Conservation (phyloP, 768 basidiomycete species). For the Suillus variegatus region DNA sequence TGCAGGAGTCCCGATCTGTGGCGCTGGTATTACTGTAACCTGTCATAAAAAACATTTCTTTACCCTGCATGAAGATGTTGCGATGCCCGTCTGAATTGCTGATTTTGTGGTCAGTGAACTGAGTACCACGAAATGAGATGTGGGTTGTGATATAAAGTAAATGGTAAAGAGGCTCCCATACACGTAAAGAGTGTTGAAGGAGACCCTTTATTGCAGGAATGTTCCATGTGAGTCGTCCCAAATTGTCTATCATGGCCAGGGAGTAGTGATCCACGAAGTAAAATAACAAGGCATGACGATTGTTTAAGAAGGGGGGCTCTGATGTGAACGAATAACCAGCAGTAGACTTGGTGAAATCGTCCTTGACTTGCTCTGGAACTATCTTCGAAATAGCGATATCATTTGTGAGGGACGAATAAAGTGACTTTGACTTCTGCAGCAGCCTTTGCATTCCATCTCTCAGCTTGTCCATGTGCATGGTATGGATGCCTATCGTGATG, state of each 20-base stretch:
- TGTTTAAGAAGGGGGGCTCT: background rate
- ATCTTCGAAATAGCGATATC: background rate
- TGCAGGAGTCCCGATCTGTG: too few species aligned
- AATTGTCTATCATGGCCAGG: background rate
- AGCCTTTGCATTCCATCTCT: background rate
- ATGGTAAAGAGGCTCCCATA: background rate
- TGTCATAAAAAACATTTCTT: too few species aligned
- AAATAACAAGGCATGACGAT: background rate
- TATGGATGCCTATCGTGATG: background rate
- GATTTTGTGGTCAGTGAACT: background rate
- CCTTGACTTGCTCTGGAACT: background rate
- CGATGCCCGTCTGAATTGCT: background rate
- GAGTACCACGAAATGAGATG: background rate
- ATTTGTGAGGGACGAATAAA: background rate
- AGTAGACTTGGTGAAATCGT: background rate
- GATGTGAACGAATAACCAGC: background rate
- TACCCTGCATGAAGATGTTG: too few species aligned
- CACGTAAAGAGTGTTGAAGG: background rate
- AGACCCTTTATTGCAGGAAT: background rate
- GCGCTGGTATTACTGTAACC: too few species aligned
- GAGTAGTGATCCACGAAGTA: too few species aligned
- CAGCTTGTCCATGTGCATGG: background rate
- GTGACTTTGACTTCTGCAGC: background rate
- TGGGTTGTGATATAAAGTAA: background rate
- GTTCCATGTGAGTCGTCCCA: background rate